Base-by-base conservation (phyloP, 495 filamentous ascomycete genomes). In the Elasticomyces elasticus region DNA sequence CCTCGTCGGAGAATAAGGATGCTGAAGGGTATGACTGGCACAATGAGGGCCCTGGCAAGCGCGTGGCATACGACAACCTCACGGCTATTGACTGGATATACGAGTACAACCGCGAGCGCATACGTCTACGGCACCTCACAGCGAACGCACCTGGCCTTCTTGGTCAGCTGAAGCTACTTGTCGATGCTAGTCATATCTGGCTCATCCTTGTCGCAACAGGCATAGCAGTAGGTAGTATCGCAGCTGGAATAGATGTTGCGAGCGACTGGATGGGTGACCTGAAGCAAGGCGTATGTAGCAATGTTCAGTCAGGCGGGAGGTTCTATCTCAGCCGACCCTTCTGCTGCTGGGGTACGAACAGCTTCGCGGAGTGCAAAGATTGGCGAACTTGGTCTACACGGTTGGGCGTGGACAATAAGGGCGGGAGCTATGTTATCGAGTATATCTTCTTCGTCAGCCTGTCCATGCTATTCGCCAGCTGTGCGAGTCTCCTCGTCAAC, bases 21-120 rank as follows among this genome's bases (percentile, higher is more conserved):
- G 81, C 76, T 23, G 72, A 67, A 15, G 74, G 79, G 19, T 62
- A 85, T 22, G 87, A 95, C 67, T 96, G 91, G 92, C 86, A 92
- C 67, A 79, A 85, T 37, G 90, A 96, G 69, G 89, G 87, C 5
- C 89, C 88, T 4, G 92, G 92, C 1, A 78, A 90, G 46, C 81
- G 92, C 62, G 89, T 96, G 24, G 89, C 85, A 47, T 98, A 98
- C 69, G 92, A 95, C 61, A 86, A 98, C 71, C 76, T 96, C 63
- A 96, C 94, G 13, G 92, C 94, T 13, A 98, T 98, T 67, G 92
- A 98, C 72, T 98, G 92, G 92, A 97, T 96, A 61, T 97, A 95
- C 65, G 92, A 98, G 69, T 95, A 98, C 66, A 92, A 89, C 23
- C 96, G 96, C 68, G 92, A 98, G 69, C 79, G 92, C 17, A 88